These are phyloP conservation scores for Pichia cactophila DNA, from an alignment of 1,139 yeast genomes.

Conservation along the genomic window DNA sequence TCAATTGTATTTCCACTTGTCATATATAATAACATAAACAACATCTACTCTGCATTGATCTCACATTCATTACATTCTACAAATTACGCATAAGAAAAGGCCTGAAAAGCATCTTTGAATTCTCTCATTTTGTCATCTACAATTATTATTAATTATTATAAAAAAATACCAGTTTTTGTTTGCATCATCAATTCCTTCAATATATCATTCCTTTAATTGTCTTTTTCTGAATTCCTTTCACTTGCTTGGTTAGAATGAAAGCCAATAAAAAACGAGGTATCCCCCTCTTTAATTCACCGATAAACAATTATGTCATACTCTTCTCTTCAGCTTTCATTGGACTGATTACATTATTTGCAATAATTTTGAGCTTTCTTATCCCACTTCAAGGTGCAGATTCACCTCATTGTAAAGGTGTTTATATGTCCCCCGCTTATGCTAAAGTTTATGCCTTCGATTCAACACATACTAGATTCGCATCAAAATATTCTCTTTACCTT, in stretches of 20 bases:
- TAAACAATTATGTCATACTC: slow-evolving; percentile 3
- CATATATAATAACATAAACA: too few relatives aligned
- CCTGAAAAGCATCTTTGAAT: too few relatives aligned
- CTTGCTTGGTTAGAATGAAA: not conserved
- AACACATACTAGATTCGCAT: slow-evolving; percentile 62
- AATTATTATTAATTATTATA: too few relatives aligned
- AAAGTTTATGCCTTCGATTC: slow-evolving; percentile 64
- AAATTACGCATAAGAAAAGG: too few relatives aligned
- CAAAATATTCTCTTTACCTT: slow-evolving; percentile 71
- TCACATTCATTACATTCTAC: too few relatives aligned
- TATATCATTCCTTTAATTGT: not conserved
- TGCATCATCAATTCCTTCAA: too few relatives aligned
- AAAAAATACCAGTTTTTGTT: too few relatives aligned
- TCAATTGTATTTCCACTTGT: too few relatives aligned
- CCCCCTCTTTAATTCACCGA: not conserved
- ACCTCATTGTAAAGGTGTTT: slow-evolving; percentile 45
- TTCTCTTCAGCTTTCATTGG: slow-evolving; percentile 4
- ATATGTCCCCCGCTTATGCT: slow-evolving; percentile 75
- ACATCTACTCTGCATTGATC: too few relatives aligned
- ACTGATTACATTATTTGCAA: slow-evolving; percentile 1
- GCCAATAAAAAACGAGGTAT: not conserved
- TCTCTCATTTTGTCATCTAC: too few relatives aligned
- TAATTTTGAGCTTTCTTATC: slow-evolving; percentile 18
- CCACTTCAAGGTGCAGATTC: slow-evolving; percentile 25
- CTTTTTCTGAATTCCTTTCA: not conserved